phyloP scores from a whole-genome alignment of 192 early-diverging fungal species.

The Backusella tuberculispora region DNA sequence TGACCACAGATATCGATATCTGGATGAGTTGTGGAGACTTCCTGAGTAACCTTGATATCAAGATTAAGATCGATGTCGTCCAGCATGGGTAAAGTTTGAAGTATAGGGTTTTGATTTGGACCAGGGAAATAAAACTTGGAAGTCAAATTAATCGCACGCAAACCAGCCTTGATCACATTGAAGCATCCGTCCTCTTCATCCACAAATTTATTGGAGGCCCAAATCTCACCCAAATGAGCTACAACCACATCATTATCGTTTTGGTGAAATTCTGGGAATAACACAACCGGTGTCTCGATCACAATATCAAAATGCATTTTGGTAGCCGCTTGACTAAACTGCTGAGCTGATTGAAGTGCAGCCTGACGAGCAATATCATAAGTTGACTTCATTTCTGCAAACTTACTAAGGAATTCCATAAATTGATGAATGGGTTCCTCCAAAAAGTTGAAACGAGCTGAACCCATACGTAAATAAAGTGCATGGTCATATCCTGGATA shows the following conservation, averaged over 20 bases:
- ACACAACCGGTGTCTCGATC: constrained; percentile 85
- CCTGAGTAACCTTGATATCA: constrained; percentile 54
- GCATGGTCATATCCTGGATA: constrained; percentile 90
- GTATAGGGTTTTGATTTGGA: constrained; percentile 50
- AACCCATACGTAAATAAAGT: constrained; percentile 76
- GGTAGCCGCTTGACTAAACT: constrained; percentile 77
- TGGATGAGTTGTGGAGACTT: constrained; percentile 32
- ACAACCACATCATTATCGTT: constrained; percentile 68
- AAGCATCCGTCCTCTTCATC: constrained; percentile 54
- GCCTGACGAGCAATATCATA: constrained; percentile 90
- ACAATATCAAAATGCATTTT: constrained; percentile 86
- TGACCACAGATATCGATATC: constrained; percentile 54
- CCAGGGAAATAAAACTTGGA: constrained; percentile 48
- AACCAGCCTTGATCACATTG: constrained; percentile 64
- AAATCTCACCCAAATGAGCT: constrained; percentile 85
- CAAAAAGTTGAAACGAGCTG: constrained; percentile 79
- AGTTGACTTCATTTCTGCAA: constrained; percentile 84
- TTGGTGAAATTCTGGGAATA: constrained; percentile 66
- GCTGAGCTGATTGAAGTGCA: constrained; percentile 75
- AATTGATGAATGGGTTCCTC: constrained; percentile 75
- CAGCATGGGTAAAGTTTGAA: constrained; percentile 67
- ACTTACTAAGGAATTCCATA: constrained; percentile 81
- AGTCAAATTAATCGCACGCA: constrained; percentile 62
- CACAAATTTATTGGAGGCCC: constrained; percentile 77
- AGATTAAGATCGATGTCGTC: constrained; percentile 85